These are phyloP conservation scores for Actinomucor elegans DNA, from an alignment of 371 early-diverging fungal species.

Conservation along the genomic window DNA sequence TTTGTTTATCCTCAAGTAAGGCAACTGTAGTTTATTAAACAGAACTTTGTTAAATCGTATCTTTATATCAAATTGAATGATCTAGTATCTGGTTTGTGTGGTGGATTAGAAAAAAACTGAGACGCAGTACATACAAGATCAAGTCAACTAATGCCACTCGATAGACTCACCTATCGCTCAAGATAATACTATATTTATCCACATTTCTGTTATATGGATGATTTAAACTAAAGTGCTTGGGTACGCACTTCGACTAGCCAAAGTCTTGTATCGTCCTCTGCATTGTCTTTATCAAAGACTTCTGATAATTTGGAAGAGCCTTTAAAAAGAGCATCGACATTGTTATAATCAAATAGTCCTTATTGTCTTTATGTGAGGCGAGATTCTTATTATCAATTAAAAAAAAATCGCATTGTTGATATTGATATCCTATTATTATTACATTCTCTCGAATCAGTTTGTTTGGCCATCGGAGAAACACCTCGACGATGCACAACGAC, in stretches of 20 bases:
- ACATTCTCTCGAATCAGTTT: too few relatives aligned
- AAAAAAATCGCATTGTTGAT: too few relatives aligned
- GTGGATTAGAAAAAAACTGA: conserved; percentile 22
- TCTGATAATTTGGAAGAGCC: conserved; percentile 55
- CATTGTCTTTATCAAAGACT: conserved; percentile 65
- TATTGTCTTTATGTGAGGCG: too few relatives aligned
- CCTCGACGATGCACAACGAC: too few relatives aligned
- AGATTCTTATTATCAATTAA: too few relatives aligned
- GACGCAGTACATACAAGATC: neutral
- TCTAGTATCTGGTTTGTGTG: conserved; percentile 21
- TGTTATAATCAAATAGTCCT: conserved; percentile 32
- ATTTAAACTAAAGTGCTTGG: too few relatives aligned
- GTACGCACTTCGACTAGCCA: conserved; percentile 4
- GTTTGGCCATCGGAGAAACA: too few relatives aligned
- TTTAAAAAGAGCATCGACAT: conserved; percentile 62
- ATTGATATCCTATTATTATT: too few relatives aligned
- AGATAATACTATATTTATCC: conserved; percentile 65
- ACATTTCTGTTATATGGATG: conserved; percentile 33
- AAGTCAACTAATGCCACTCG: conserved; percentile 14
- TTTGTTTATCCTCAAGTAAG: conserved; percentile 55
- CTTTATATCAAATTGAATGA: neutral
- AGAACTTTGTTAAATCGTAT: neutral
- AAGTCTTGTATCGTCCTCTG: conserved; percentile 86
- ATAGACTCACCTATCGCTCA: conserved; percentile 82
- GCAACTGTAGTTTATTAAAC: conserved; percentile 53